Base-by-base conservation (phyloP, 139 green algal genomes). In the Picochlorum sp. region DNA sequence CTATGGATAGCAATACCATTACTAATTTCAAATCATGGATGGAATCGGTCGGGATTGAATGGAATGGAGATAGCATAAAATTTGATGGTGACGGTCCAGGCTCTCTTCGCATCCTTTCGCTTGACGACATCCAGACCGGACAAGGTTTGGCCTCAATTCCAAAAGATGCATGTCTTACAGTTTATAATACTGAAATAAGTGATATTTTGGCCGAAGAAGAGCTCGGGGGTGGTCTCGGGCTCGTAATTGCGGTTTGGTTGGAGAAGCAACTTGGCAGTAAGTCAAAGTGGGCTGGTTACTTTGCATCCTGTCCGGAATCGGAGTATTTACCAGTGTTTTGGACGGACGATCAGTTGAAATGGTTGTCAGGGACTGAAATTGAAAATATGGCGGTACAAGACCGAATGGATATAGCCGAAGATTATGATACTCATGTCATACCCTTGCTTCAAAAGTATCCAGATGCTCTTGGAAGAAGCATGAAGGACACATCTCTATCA, bases 261-360 rank as follows among this genome's bases (percentile, higher is more conserved):
- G 85, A 94, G 55, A 53, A 58, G 4, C 61, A 39, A 7, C 32
- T 75, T 1, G 76, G 73, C 1, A 8, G 14, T 0, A 7, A 37
- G 0, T 79, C 63, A 22, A 71, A 63, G 28, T 90, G 83, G 82
- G 81, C 50, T 40, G 80, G 65, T 25, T 92, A 92, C 62, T 55
- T 92, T 5, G 3, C 51, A 10, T 69, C 61, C 0, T 61, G 89
- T 44, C 80, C 74, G 2, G 1, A 50, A 20, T 0, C 67, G 0
- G 84, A 87, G 57, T 81, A 81, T 53, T 36, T 93, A 8, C 86
- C 85, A 1, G 25, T 88, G 4, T 89, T 90, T 20, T 94, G 86
- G 86, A 60, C 33, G 5, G 26, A 72, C 1, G 49, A 61, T 5
- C 57, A 89, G 49, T 33, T 85, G 44, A 40, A 22, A 33, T 7